Evolutionary conservation across 768 basidiomycete genomes (phyloP), one percentile per base, ranked within the genome.

Genomic region (Tephrocybe sp.): DNA sequence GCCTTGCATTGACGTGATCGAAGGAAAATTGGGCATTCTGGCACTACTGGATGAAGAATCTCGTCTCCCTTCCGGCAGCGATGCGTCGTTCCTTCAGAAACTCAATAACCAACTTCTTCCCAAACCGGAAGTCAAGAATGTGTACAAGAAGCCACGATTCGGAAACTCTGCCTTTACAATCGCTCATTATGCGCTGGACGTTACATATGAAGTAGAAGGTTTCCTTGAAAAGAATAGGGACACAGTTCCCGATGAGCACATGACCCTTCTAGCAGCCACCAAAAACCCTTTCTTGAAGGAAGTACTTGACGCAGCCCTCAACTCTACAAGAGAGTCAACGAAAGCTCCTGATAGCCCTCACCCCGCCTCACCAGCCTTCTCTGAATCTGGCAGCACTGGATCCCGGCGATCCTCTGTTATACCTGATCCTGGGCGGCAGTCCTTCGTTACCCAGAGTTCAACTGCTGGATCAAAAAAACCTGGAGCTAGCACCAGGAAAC

Each of bases 111-210:
- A 97, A 63, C 83, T 98, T 45, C 62, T 74, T 39, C 67, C 75
- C 46, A 98, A 92, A 63, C 85, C 92, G 5, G 85, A 87, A 55
- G 87, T 89, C 72, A 91, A 89, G 64, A 77, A 77, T 13, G 84
- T 98, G 5, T 99, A 88, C 83, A 98, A 98, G 74, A 99, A 98
- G 70, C 96, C 97, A 31, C 83, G 97, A n/a, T 99, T 99, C 67
- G 95, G 95, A 40, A 96, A 92, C 64, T 87, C 92, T 33, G 87
- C 95, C 0, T 99, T 99, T 70, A 98, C 96, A 1, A 92, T 99
- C 59, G 91, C 95, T 8, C 97, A 99, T 65, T 99, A 99, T 67
- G 97, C 97, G 4, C 75, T 93, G 62, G 97, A 99, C 66, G 97
- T 99, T 49, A 98, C 95, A 2, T 99, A 99, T 69, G 97, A 98